Percentiles rank a stretch among this genome's conserved stretches.
Evolutionary conservation across 2,329 filamentous ascomycete species (phyloP).

Genomic region (Lasiodiplodia gonubiensis): DNA sequence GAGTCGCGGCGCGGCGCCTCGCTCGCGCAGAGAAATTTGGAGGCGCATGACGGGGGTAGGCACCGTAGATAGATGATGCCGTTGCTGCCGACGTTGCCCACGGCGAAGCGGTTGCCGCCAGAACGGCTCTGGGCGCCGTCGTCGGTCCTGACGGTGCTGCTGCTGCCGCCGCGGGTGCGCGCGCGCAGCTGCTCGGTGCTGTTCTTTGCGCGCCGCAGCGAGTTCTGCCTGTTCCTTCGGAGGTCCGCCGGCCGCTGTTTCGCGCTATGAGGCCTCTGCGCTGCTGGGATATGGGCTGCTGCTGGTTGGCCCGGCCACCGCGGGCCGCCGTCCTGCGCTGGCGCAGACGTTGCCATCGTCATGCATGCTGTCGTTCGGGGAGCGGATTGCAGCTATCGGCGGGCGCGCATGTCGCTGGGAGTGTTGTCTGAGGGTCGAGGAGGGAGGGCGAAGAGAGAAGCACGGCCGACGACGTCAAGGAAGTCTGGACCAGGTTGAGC

Average conservation of each 20-base stretch:
- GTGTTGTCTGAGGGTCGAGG: background rate
- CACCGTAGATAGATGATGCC: slow-evolving; percentile 56
- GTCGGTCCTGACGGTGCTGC: slow-evolving; percentile 39
- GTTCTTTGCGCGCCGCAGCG: slow-evolving; percentile 43
- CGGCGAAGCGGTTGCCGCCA: slow-evolving; percentile 48
- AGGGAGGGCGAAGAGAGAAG: slow-evolving; percentile 6
- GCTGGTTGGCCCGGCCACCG: slow-evolving; percentile 37
- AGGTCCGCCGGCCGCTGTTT: slow-evolving; percentile 36
- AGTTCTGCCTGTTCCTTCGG: slow-evolving; percentile 27
- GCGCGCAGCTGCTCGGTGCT: slow-evolving; percentile 43
- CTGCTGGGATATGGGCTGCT: slow-evolving; percentile 37
- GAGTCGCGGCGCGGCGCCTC: slow-evolving; percentile 6
- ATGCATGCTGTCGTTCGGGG: slow-evolving; percentile 22
- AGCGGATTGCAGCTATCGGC: slow-evolving; percentile 10
- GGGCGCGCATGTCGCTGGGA: slow-evolving; percentile 4
- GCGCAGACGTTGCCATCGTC: slow-evolving; percentile 42
- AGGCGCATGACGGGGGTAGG: slow-evolving; percentile 3
- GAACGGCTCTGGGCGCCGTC: slow-evolving; percentile 34
- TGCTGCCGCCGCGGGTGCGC: slow-evolving; percentile 41
- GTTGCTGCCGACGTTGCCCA: slow-evolving; percentile 53
- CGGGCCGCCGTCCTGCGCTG: slow-evolving; percentile 38
- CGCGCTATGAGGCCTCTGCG: slow-evolving; percentile 36
- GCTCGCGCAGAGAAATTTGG: slow-evolving; percentile 19
- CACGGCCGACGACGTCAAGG: slow-evolving; percentile 24
- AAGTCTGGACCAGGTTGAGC: slow-evolving; percentile 27